Evolutionary conservation across 2,329 filamentous ascomycete genomes (phyloP), one percentile per base, ranked within the genome.

Genomic region (Ophiosphaerella herpotricha): DNA sequence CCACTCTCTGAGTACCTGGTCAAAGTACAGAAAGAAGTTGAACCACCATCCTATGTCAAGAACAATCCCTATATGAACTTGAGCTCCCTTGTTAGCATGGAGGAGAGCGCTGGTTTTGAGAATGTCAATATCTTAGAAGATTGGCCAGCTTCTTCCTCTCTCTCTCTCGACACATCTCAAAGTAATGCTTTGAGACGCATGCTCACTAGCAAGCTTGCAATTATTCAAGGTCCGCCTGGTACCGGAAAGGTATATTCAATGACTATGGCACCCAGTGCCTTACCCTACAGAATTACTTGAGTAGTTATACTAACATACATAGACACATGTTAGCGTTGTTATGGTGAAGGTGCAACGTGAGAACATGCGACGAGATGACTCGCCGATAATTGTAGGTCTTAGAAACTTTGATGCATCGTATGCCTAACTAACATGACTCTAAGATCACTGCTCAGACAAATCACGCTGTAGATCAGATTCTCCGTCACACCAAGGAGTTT

Each of bases 381-480:
- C 85, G 7, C 89, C 89, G 0, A 85, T 97, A 26, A 80, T 96
- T 16, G 79, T 41, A 41, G 31, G 39, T 23, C 9, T 39, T 36
- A 36, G n/a, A 11, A 31, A 41, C 24, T 21, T 16, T 21, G 23
- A 32, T 14, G 31, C 9, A 6, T 7, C 11, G 36, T 16, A 39
- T 7, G 34, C 7, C 11, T 4, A 18, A 6, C 36, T 41, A 29
- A 31, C 24, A 4, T 7, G n/a, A 9, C 14, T 31, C 11, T 14
- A 7, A 41, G 39, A 52, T 96, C 3, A 83, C 91, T 0, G 91
- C 90, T 7, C 91, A 96, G 62, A 97, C 91, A 0, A 97, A 97
- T 51, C 91, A 96, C 71, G 91, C 91, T 0, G 76, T 96, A 0
- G 91, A 97, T 60, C 91, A 96, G 66, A 77, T 97, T 0, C 77